Evolutionary conservation across 805 yeast genomes (phyloP).

Genomic region (Candida michaelii): DNA sequence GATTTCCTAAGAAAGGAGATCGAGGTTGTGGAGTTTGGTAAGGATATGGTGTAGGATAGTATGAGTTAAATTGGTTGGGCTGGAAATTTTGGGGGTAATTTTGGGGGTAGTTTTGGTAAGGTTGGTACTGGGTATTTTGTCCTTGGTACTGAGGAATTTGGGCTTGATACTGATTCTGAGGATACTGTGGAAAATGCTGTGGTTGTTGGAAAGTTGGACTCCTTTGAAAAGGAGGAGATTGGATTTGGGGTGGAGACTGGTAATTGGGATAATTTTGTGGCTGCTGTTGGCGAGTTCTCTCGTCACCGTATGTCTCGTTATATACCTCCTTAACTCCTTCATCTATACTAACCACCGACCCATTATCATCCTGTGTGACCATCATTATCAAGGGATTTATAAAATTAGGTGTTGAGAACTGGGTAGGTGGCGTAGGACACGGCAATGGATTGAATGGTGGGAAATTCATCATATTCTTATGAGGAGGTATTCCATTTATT

Average conservation of each 20-base stretch:
- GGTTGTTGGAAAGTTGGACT: too few species aligned
- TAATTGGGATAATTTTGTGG: neutral
- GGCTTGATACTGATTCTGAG: too few species aligned
- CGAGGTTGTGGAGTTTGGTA: neutral
- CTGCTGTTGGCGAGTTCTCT: too few species aligned
- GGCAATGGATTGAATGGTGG: slow-evolving; percentile 26
- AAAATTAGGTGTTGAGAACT: neutral
- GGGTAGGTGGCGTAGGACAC: slow-evolving; percentile 16
- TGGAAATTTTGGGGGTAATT: neutral
- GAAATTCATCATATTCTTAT: slow-evolving; percentile 25
- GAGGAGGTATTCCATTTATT: slow-evolving; percentile 21
- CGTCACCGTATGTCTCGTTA: slow-evolving; percentile 11
- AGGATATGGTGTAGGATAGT: neutral
- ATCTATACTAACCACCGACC: slow-evolving; percentile 12
- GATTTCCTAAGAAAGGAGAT: too few species aligned
- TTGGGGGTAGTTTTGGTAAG: neutral
- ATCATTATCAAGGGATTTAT: slow-evolving; percentile 12
- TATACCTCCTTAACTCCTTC: slow-evolving; percentile 12
- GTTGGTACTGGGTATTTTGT: neutral
- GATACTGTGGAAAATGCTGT: too few species aligned
- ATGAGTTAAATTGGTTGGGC: neutral
- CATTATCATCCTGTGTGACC: slow-evolving; percentile 11
- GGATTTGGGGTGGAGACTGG: neutral
- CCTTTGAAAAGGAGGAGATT: neutral
- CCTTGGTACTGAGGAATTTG: too few species aligned